A percentile compares a stretch with the other conserved stretches of the same genome.
Evolutionary conservation across 2,329 filamentous ascomycete genomes (phyloP).

Genomic region (Aspergillus amoenus): DNA sequence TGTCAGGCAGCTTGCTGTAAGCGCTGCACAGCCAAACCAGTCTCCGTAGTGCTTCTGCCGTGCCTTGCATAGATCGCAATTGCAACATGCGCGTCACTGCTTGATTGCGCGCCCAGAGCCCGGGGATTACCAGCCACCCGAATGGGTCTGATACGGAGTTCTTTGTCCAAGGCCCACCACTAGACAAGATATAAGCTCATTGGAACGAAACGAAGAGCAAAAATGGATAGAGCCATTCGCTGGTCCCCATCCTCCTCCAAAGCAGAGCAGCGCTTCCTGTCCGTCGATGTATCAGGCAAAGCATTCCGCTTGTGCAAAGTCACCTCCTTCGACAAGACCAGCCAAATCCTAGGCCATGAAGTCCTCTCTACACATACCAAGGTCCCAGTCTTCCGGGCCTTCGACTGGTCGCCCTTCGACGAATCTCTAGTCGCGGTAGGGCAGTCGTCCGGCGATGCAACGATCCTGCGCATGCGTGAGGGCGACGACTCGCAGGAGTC

Average conservation of each 20-base stretch:
- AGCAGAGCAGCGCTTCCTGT: conserved; percentile 57
- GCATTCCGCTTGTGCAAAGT: conserved; percentile 59
- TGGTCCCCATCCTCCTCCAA: conserved; percentile 61
- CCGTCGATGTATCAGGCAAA: conserved; percentile 61
- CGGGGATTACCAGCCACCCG: background rate
- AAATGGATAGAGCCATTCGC: conserved; percentile 54
- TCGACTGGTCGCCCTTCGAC: conserved; percentile 63
- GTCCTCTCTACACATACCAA: conserved; percentile 54
- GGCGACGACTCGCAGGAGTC: conserved; percentile 49
- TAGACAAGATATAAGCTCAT: background rate
- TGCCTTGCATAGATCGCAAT: background rate
- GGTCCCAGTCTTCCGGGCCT: conserved; percentile 62
- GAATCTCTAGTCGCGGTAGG: conserved; percentile 61
- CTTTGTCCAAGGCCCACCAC: background rate
- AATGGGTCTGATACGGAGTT: background rate
- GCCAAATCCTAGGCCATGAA: conserved; percentile 50
- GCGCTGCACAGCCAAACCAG: background rate
- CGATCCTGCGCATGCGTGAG: conserved; percentile 56
- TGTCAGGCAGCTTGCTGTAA: background rate
- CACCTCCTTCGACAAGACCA: conserved; percentile 32
- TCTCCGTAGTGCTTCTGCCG: background rate
- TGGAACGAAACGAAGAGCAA: background rate
- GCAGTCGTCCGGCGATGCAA: conserved; percentile 61
- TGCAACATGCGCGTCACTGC: conserved; percentile 6
- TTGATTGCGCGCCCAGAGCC: conserved; percentile 6